Percentiles rank a stretch among this genome's conserved stretches.
Evolutionary conservation across 441 rosid genomes (phyloP).

Genomic region (Gossypium schwendimanii): DNA sequence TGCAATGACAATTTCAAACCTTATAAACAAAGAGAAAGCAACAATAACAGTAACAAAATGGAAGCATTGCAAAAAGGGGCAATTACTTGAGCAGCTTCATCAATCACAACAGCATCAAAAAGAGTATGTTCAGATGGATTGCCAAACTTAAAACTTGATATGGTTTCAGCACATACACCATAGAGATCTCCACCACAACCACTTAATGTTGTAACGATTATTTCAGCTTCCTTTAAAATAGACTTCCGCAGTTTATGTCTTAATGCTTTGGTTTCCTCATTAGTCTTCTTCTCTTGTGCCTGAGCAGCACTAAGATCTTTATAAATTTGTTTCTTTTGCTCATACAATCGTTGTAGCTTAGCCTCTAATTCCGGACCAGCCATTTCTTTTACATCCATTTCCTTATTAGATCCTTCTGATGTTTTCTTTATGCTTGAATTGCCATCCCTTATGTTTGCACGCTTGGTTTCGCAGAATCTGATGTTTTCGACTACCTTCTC

Average conservation of each 20-base stretch:
- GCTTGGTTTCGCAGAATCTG: slow-evolving; percentile 79
- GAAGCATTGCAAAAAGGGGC: slow-evolving; percentile 15
- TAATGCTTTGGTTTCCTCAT: slow-evolving; percentile 61
- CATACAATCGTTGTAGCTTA: slow-evolving; percentile 68
- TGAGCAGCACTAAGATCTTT: slow-evolving; percentile 84
- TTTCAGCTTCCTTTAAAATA: slow-evolving; percentile 87
- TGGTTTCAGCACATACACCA: slow-evolving; percentile 86
- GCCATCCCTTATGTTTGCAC: slow-evolving; percentile 70
- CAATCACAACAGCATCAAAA: slow-evolving; percentile 92
- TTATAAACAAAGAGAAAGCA: slow-evolving; percentile 1
- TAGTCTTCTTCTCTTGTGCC: slow-evolving; percentile 68
- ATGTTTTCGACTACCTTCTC: slow-evolving; percentile 81
- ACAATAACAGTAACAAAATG: neutral
- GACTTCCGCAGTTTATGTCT: slow-evolving; percentile 74
- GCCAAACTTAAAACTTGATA: slow-evolving; percentile 60
- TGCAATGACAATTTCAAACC: slow-evolving; percentile 29
- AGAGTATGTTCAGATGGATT: slow-evolving; percentile 72
- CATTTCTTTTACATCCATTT: slow-evolving; percentile 52
- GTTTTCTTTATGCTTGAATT: slow-evolving; percentile 42
- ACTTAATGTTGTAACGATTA: slow-evolving; percentile 86
- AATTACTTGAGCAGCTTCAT: slow-evolving; percentile 96
- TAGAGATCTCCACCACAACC: slow-evolving; percentile 99
- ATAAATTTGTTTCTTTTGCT: slow-evolving; percentile 77
- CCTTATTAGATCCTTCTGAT: slow-evolving; percentile 33
- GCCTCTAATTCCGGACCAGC: slow-evolving; percentile 64